These are phyloP conservation scores for Picea mariana DNA, from an alignment of 83 land plant species.

Conservation along the genomic window DNA sequence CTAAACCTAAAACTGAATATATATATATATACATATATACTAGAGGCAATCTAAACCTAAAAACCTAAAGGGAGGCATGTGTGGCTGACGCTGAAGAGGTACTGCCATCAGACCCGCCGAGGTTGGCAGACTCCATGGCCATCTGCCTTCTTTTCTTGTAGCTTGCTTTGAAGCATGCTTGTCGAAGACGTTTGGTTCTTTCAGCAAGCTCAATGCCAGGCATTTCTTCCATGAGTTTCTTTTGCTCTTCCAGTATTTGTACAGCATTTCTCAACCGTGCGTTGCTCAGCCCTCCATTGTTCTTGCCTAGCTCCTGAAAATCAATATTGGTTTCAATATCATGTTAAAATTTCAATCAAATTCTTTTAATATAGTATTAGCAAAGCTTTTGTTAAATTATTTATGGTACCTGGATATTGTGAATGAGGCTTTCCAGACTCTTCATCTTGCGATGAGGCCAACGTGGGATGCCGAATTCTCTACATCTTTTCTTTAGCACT, in stretches of 20 bases:
- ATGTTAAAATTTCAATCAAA: not conserved
- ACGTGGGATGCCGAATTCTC: no score
- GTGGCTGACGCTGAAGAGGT: no score
- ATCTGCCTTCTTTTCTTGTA: slow-evolving; percentile 55
- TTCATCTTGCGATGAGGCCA: no score
- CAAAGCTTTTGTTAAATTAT: not conserved
- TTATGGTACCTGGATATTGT: slow-evolving; percentile 56
- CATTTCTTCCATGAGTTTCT: slow-evolving; percentile 37
- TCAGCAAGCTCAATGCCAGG: slow-evolving; percentile 44
- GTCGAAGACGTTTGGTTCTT: slow-evolving; percentile 53
- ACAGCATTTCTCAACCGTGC: slow-evolving; percentile 26
- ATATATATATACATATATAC: no score
- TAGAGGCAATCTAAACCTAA: no score
- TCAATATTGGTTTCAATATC: not conserved
- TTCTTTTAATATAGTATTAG: no score
- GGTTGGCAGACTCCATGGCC: not conserved
- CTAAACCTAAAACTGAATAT: no score
- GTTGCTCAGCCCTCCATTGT: slow-evolving; percentile 28
- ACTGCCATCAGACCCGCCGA: no score
- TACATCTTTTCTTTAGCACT: no score
- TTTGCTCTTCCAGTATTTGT: slow-evolving; percentile 36
- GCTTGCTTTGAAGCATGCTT: slow-evolving; percentile 65
- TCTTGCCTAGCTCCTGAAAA: slow-evolving; percentile 32
- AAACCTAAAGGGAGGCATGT: no score
- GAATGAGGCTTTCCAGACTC: slow-evolving; percentile 40